phyloP scores from a whole-genome alignment of 805 yeast species.

The Scheffersomyces spartinae region DNA sequence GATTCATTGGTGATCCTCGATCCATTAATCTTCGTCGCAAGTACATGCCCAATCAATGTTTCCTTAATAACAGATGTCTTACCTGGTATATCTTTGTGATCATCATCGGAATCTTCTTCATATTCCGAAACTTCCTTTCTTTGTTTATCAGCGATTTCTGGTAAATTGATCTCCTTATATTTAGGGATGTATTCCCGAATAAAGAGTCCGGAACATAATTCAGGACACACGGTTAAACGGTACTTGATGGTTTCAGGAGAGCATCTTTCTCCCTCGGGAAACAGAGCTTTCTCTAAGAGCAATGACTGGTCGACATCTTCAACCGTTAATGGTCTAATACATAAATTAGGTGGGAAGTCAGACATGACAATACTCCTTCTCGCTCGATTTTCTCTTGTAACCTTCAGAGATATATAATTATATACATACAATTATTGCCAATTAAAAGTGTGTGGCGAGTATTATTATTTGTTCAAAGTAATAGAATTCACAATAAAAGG shows the following conservation, averaged over 20 bases:
- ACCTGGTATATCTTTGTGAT: conserved; percentile 27
- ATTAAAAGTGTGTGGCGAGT: neutral
- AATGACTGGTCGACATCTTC: conserved; percentile 56
- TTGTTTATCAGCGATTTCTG: conserved; percentile 19
- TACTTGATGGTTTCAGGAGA: conserved; percentile 49
- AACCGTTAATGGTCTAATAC: conserved; percentile 67
- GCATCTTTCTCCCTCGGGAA: conserved; percentile 62
- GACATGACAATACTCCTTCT: too few species aligned
- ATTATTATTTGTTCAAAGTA: neutral
- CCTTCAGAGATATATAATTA: neutral
- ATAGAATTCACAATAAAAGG: neutral
- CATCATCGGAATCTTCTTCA: conserved; percentile 14
- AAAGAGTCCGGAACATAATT: conserved; percentile 80
- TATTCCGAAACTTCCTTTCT: conserved; percentile 9
- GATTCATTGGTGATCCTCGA: conserved; percentile 41
- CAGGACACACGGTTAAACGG: conserved; percentile 77
- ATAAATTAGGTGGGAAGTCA: conserved; percentile 35
- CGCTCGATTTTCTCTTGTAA: neutral
- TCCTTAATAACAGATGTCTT: conserved; percentile 45
- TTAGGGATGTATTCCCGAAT: conserved; percentile 49
- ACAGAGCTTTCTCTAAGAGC: conserved; percentile 55
- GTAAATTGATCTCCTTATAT: conserved; percentile 30
- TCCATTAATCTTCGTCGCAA: conserved; percentile 59
- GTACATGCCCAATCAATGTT: conserved; percentile 65
- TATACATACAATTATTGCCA: neutral